Evolutionary conservation across 495 filamentous ascomycete genomes (phyloP).

Genomic region (Penicilliopsis zonata): DNA sequence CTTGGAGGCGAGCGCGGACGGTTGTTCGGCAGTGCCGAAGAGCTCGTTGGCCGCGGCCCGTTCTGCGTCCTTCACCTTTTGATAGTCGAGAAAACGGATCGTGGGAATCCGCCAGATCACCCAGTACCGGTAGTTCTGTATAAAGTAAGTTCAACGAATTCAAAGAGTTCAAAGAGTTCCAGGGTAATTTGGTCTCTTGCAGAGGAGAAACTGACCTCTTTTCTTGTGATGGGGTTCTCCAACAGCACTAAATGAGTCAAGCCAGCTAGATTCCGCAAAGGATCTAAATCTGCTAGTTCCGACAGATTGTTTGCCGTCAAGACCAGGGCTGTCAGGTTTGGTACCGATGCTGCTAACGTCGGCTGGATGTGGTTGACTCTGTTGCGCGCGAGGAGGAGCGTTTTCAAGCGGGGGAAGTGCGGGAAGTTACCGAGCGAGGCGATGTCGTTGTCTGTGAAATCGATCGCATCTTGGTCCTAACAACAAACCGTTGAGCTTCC

Average conservation of each 20-base stretch:
- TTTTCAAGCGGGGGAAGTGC: slow-evolving; percentile 74
- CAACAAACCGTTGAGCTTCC: not conserved
- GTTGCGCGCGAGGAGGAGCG: slow-evolving; percentile 83
- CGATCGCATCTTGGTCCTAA: slow-evolving; percentile 82
- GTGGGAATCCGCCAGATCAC: slow-evolving; percentile 74
- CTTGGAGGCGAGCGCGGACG: slow-evolving; percentile 73
- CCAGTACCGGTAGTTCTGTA: slow-evolving; percentile 84
- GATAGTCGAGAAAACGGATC: slow-evolving; percentile 87
- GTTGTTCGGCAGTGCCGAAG: slow-evolving; percentile 67
- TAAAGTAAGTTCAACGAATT: not conserved
- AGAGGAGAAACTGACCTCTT: slow-evolving; percentile 55
- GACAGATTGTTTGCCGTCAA: slow-evolving; percentile 64
- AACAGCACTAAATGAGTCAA: slow-evolving; percentile 72
- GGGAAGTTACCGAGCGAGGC: slow-evolving; percentile 83
- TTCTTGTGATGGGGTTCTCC: slow-evolving; percentile 82
- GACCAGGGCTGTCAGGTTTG: slow-evolving; percentile 65
- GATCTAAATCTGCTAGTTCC: slow-evolving; percentile 80
- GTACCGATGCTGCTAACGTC: slow-evolving; percentile 56
- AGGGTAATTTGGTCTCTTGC: not conserved
- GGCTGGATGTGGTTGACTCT: slow-evolving; percentile 71
- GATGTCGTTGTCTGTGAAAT: slow-evolving; percentile 98
- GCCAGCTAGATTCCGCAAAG: slow-evolving; percentile 51
- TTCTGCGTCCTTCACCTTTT: slow-evolving; percentile 80
- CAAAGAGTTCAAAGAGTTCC: not conserved
- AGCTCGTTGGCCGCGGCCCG: slow-evolving; percentile 61